Percentiles rank a stretch among this genome's conserved stretches.
Conservation (phyloP, 2,329 filamentous ascomycete genomes). For the Ramularia endophylla region DNA sequence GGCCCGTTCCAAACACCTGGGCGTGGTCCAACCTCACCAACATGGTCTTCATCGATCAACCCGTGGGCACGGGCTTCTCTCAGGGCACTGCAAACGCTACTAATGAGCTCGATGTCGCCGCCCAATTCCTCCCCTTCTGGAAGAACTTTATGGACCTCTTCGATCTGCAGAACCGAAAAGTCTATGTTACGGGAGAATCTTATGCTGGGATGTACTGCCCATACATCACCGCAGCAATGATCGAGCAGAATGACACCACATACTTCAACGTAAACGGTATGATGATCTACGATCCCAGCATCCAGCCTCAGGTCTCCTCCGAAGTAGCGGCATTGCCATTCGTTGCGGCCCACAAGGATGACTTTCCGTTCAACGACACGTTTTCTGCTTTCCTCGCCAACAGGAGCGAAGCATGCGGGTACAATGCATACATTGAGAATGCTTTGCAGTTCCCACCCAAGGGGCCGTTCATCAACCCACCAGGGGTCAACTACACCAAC, state of each 20-base stretch:
- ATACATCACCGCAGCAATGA: conserved; percentile 29
- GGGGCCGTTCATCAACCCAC: conserved; percentile 18
- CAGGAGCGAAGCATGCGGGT: conserved; percentile 31
- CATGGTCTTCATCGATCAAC: conserved; percentile 61
- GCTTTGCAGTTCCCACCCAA: conserved; percentile 35
- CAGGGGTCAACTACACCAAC: conserved; percentile 3
- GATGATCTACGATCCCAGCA: conserved; percentile 34
- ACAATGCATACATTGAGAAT: conserved; percentile 44
- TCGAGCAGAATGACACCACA: conserved; percentile 23
- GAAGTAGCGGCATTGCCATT: conserved; percentile 7
- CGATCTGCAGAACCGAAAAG: conserved; percentile 44
- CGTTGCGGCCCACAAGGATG: conserved; percentile 23
- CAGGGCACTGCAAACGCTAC: conserved; percentile 38
- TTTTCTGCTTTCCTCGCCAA: conserved; percentile 33
- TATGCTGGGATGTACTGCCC: conserved; percentile 27
- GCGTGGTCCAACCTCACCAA: conserved; percentile 61
- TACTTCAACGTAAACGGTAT: conserved; percentile 31
- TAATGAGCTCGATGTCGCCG: conserved; percentile 36
- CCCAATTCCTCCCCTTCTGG: conserved; percentile 41
- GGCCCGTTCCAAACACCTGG: conserved; percentile 40
- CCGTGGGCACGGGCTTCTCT: conserved; percentile 41
- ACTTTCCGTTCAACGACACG: conserved; percentile 39
- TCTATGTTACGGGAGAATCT: conserved; percentile 32
- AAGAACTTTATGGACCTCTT: conserved; percentile 49
- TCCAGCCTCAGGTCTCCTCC: conserved; percentile 29